Evolutionary conservation across 345 rosid genomes (phyloP), one percentile per base, ranked within the genome.

Genomic region (Clarkia xantiana): DNA sequence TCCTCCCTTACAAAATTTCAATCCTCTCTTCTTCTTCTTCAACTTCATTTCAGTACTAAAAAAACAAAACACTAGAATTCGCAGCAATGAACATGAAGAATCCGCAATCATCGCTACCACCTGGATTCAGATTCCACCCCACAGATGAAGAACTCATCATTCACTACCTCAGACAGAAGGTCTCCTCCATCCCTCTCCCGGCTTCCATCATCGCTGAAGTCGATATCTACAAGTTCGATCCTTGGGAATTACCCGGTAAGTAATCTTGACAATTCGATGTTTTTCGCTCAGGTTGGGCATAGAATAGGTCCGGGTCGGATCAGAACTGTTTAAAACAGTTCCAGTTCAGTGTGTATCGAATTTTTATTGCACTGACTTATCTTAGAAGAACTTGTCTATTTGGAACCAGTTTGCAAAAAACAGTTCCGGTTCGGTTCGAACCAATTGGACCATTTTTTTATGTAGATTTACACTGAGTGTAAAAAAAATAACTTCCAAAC

Each of bases 71-170:
- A 2, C 36, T 10, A 7, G 1, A 4, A 1, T 7, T 10, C 9
- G 36, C 36, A 29, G 36, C 36, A 7, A 70, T 71, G 67, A 71
- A 60, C 47, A 81, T 70, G 74, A 78, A 73, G 57, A 75, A 77
- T 62, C 85, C 93, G 19, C 78, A 81, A 60, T 69, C 96, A 20
- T 57, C 57, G 25, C 69, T 91, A 68, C 98, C 98, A 8, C 98
- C 98, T 0, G 98, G 98, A 11, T 91, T 91, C 59, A 76, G 98
- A 63, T 90, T 90, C 63, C 97, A 86, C 69, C 98, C 98, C 10
- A 91, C 98, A 0, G 98, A 91, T 41, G 96, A 91, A 45, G 98
- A 91, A 54, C 96, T 91, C 49, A 84, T 91, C 69, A 83, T 79
- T 65, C 94, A 91, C 67, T 91, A 91, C 72, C 78, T 91, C 1